Evolutionary conservation across 805 yeast genomes (phyloP).

Genomic region (Candida ortonii): DNA sequence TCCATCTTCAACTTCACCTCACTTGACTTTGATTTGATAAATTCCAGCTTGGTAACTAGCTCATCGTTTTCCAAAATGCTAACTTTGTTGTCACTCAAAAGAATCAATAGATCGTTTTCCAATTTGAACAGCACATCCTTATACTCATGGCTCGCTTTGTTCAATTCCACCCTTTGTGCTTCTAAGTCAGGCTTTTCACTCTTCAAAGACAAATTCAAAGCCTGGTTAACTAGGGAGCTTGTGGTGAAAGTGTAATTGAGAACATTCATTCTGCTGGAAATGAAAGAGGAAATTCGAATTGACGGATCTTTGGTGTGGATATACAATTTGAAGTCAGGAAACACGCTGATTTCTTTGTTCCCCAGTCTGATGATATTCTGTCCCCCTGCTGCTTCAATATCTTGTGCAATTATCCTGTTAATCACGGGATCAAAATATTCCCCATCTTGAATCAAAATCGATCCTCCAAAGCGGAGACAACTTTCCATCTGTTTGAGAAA

Average conservation of each 20-base stretch:
- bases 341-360: slow-evolving; percentile 59
- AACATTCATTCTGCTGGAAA: slow-evolving; percentile 59
- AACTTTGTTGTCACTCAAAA: slow-evolving; percentile 56
- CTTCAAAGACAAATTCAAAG: slow-evolving; percentile 54
- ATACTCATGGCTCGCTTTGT: slow-evolving; percentile 58
- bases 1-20: slow-evolving; percentile 50
- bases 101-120: slow-evolving; percentile 56
- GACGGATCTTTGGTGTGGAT: slow-evolving; percentile 61
- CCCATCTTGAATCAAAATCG: slow-evolving; percentile 70
- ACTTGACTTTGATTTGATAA: slow-evolving; percentile 59
- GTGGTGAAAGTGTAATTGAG: slow-evolving; percentile 74
- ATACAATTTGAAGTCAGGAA: slow-evolving; percentile 58
- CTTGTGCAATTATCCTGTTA: slow-evolving; percentile 58
- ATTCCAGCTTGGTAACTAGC: slow-evolving; percentile 58
- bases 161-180: slow-evolving; percentile 48
- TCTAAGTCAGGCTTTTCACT: slow-evolving; percentile 67
- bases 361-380: slow-evolving; percentile 62
- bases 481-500: slow-evolving; percentile 71
- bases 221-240: slow-evolving; percentile 60
- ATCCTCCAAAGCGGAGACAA: slow-evolving; percentile 79
- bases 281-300: slow-evolving; percentile 46
- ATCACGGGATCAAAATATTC: slow-evolving; percentile 78
- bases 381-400: slow-evolving; percentile 66
- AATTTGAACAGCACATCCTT: slow-evolving; percentile 49
- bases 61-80: slow-evolving; percentile 66